Base-by-base conservation (phyloP, 2,329 filamentous ascomycete species). In the Pseudocercospora macadamiae region DNA sequence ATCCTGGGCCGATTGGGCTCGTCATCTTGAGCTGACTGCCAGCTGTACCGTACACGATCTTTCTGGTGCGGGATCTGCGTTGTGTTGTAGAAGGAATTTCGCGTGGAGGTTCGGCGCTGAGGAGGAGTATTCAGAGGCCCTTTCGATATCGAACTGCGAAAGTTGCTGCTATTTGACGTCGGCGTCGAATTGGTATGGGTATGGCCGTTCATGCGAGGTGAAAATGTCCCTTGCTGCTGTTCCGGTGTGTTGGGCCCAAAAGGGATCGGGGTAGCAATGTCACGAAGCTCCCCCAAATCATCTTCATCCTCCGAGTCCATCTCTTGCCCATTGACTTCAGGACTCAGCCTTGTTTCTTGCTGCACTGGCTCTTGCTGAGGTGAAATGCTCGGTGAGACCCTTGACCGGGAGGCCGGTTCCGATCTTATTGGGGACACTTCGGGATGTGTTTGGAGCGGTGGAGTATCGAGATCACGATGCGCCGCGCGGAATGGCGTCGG, bases 1-100 rank as follows among this genome's bases (percentile, higher is more conserved):
- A 75, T 74, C 7, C 72, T 67, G 16, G 73, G 73, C 21, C 71
- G 64, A 61, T 71, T 72, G 4, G 71, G 71, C 62, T 74, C 73
- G 49, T 73, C 71, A 25, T 71, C 72, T 51, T 70, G 67, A 8
- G 73, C 59, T 1, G 71, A 74, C 55, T 75, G 73, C 73, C 73
- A 75, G 63, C 72, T 74, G 51, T 75, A 75, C 25, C 73, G 65
- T 21, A 75, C 69, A 26, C 69, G 62, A 23, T 73, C 68, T 39
- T 68, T 70, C 47, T 68, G 69, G 28, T 60, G 58, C 7, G 69
- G 64, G n/a, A 68, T 67, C 14, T 71, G 66, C 4, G 67, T 66
- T 16, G 69, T 70, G 52, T 57, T 64, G 53, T 62, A 60, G 25
- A 52, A 61, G 8, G 62, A 64, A 36, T 55, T 61, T 14, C 60